These are phyloP conservation scores for Coleophoma eucalyptorum DNA, from an alignment of 2,329 filamentous ascomycete species.

Conservation along the genomic window DNA sequence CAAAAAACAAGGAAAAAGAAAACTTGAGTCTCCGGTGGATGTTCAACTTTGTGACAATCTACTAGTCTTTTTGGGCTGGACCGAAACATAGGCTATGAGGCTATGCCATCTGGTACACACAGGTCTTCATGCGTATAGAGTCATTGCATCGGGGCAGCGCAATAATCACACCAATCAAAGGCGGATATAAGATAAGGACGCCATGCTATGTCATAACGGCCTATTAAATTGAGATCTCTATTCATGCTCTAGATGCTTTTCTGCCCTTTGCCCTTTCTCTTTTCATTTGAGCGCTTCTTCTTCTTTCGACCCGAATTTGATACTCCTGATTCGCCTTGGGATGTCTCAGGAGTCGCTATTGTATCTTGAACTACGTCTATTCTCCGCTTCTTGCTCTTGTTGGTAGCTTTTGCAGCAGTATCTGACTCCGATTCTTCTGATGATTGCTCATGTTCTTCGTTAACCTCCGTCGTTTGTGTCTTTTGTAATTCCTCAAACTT, in stretches of 20 bases:
- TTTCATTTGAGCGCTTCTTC: constrained; percentile 2
- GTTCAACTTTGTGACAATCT: too few species aligned
- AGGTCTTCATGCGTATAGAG: too few species aligned
- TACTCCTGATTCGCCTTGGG: constrained; percentile 3
- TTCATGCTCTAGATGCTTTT: neutral
- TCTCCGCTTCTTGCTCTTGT: constrained; percentile 27
- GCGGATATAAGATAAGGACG: too few species aligned
- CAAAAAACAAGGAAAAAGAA: too few species aligned
- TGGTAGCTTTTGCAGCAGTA: constrained; percentile 1
- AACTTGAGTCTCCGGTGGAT: too few species aligned
- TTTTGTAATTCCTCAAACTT: constrained; percentile 40
- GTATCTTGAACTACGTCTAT: constrained; percentile 11
- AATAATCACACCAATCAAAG: too few species aligned
- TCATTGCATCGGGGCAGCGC: too few species aligned
- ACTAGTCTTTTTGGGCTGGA: too few species aligned
- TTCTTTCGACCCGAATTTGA: constrained; percentile 8
- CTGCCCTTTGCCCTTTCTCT: neutral
- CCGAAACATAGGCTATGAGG: too few species aligned
- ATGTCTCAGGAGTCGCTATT: neutral
- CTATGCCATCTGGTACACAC: too few species aligned
- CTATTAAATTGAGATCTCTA: too few species aligned
- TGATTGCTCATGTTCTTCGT: constrained; percentile 26
- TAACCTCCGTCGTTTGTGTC: constrained; percentile 24
- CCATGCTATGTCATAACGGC: too few species aligned
- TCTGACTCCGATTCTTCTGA: constrained; percentile 14